Percentiles rank a stretch among this genome's conserved stretches.
Conservation (phyloP, 2,329 filamentous ascomycete genomes). For the Aspergillus sp. region DNA sequence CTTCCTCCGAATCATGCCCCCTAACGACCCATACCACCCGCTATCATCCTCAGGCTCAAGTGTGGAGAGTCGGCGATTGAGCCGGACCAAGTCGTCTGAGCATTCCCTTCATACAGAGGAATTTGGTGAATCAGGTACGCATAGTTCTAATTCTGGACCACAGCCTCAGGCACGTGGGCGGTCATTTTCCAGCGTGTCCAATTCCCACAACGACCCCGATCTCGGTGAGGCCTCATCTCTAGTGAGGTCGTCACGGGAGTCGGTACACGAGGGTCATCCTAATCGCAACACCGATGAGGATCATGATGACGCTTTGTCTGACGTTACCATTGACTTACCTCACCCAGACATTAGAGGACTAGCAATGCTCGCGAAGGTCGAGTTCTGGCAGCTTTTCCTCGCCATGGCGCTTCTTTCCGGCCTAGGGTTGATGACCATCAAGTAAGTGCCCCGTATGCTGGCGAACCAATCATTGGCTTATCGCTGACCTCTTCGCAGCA, state of each 20-base stretch:
- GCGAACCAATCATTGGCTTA: background rate
- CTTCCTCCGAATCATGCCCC: conserved; percentile 69
- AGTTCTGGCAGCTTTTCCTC: conserved; percentile 86
- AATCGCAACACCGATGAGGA: conserved; percentile 11
- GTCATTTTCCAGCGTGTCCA: conserved; percentile 23
- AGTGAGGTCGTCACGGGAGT: conserved; percentile 55
- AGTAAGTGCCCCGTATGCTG: conserved; percentile 50
- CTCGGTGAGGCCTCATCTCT: conserved; percentile 73
- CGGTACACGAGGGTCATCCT: conserved; percentile 20
- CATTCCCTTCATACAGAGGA: conserved; percentile 16
- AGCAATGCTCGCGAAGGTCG: conserved; percentile 58
- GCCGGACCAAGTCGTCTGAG: conserved; percentile 24
- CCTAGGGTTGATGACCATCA: conserved; percentile 96
- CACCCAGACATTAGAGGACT: conserved; percentile 86
- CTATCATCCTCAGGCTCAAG: conserved; percentile 24
- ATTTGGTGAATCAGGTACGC: conserved; percentile 31
- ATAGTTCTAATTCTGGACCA: conserved; percentile 24
- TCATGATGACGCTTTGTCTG: conserved; percentile 46
- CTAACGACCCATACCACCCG: conserved; percentile 39
- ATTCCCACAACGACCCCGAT: conserved; percentile 28
- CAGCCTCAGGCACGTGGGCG: conserved; percentile 19
- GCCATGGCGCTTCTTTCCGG: conserved; percentile 88
- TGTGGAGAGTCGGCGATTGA: conserved; percentile 24
- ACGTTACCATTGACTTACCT: conserved; percentile 61
- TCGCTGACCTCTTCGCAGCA: conserved; percentile 49